Evolutionary conservation across 2,329 filamentous ascomycete species (phyloP).

Genomic region (Aspergillus fructus): DNA sequence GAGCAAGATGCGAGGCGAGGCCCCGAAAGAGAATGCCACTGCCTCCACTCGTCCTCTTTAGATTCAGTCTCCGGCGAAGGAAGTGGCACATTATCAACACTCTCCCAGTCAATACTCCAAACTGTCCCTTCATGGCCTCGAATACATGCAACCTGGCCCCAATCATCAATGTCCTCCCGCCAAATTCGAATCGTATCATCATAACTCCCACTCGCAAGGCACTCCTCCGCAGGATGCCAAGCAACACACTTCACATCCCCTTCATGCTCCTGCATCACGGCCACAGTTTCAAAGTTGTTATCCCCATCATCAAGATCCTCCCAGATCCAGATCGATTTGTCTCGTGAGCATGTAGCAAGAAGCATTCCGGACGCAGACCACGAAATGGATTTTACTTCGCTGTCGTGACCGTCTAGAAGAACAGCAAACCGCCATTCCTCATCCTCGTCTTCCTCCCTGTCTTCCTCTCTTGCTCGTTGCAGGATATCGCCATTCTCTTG

Average conservation of each 20-base stretch:
- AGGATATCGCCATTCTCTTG: constrained; percentile 18
- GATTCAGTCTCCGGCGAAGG: not conserved
- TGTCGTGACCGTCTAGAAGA: constrained; percentile 91
- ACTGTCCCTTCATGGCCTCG: constrained; percentile 82
- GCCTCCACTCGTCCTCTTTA: constrained; percentile 26
- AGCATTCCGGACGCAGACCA: constrained; percentile 65
- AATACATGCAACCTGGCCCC: constrained; percentile 82
- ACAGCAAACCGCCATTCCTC: constrained; percentile 92
- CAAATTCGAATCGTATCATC: constrained; percentile 89
- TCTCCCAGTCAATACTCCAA: constrained; percentile 76
- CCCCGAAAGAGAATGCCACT: constrained; percentile 32
- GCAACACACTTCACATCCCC: constrained; percentile 92
- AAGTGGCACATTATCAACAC: constrained; percentile 34
- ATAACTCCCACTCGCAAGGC: constrained; percentile 88
- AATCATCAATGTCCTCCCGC: constrained; percentile 89
- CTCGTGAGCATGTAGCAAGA: constrained; percentile 84
- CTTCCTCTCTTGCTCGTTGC: constrained; percentile 24
- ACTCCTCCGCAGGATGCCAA: constrained; percentile 80
- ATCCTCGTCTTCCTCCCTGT: constrained; percentile 58
- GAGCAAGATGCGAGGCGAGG: constrained; percentile 77
- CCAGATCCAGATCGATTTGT: constrained; percentile 98
- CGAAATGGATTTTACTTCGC: constrained; percentile 84
- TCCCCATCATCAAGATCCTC: constrained; percentile 84
- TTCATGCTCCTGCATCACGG: constrained; percentile 89
- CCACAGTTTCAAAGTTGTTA: constrained; percentile 95